A percentile compares a stretch with the other conserved stretches of the same genome.
phyloP scores from a whole-genome alignment of 495 filamentous ascomycete genomes.

The Lophiotrema nucula region DNA sequence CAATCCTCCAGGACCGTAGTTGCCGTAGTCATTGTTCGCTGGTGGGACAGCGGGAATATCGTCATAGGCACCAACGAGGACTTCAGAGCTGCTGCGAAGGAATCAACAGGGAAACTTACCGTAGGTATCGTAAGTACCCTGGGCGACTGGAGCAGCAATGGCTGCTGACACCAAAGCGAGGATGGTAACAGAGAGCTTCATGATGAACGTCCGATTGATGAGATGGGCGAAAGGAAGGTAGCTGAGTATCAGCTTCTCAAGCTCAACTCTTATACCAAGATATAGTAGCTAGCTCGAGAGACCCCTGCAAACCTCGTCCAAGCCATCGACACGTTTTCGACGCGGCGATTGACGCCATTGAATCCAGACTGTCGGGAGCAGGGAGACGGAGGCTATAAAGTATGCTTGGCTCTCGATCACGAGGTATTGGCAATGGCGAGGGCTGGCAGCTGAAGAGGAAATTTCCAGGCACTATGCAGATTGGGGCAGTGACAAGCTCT shows the following conservation, averaged over 20 bases:
- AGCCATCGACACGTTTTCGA: background rate
- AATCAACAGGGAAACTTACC: conserved; percentile 1
- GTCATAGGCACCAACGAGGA: background rate
- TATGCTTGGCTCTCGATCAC: conserved; percentile 1
- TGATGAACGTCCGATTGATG: background rate
- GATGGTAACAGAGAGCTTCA: conserved; percentile 6
- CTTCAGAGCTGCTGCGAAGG: background rate
- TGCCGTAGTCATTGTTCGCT: conserved; percentile 2
- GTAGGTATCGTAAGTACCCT: conserved; percentile 3
- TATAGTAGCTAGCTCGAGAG: background rate
- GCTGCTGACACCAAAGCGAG: background rate
- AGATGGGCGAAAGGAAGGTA: background rate
- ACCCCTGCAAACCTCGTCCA: background rate
- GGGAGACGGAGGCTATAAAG: background rate
- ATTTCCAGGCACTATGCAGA: background rate
- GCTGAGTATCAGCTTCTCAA: background rate
- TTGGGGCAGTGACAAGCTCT: background rate
- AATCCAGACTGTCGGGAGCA: background rate
- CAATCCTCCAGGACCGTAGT: background rate
- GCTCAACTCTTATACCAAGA: background rate
- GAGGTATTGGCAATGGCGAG: background rate
- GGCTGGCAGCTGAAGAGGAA: background rate
- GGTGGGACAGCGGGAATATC: background rate
- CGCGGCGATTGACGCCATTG: background rate
- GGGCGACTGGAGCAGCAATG: conserved; percentile 4